phyloP scores from a whole-genome alignment of 2,329 filamentous ascomycete species.

The Rhynchosporium secalis region DNA sequence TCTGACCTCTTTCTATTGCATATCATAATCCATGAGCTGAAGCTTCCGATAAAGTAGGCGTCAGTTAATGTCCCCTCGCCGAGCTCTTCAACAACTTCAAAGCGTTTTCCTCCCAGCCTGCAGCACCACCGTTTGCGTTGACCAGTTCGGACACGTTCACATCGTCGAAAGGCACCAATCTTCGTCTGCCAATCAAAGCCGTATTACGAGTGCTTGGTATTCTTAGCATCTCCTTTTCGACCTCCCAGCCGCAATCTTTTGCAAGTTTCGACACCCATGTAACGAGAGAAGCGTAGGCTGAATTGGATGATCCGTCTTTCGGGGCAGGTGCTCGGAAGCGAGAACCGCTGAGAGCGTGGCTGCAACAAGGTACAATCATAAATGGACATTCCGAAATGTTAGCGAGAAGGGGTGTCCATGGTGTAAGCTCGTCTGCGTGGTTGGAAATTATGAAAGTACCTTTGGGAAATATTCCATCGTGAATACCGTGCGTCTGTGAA shows the following conservation, averaged over 20 bases:
- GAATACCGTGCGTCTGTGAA: constrained; percentile 46
- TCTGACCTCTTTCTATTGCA: too few species aligned
- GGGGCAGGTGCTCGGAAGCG: constrained; percentile 67
- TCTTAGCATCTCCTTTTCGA: constrained; percentile 81
- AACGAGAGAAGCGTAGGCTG: constrained; percentile 81
- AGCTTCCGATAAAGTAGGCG: background rate
- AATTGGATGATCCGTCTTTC: constrained; percentile 46
- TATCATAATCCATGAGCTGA: background rate
- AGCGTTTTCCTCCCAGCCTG: constrained; percentile 60
- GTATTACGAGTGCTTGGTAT: constrained; percentile 92
- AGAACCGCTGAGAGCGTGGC: constrained; percentile 77
- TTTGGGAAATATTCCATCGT: constrained; percentile 65
- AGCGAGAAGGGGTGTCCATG: constrained; percentile 91
- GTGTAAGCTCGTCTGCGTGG: constrained; percentile 92
- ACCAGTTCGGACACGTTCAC: constrained; percentile 49
- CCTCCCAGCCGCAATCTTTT: constrained; percentile 68
- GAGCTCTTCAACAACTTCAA: constrained; percentile 59
- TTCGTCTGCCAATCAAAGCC: constrained; percentile 69
- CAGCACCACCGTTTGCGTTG: constrained; percentile 54
- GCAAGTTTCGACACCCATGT: constrained; percentile 73
- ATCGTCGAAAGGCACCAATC: constrained; percentile 32
- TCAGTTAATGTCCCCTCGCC: constrained; percentile 32
- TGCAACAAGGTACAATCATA: constrained; percentile 93
- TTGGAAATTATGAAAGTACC: constrained; percentile 95
- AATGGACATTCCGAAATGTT: constrained; percentile 76